phyloP scores from a whole-genome alignment of 306 rosid genomes.

The Vigna angularis region DNA sequence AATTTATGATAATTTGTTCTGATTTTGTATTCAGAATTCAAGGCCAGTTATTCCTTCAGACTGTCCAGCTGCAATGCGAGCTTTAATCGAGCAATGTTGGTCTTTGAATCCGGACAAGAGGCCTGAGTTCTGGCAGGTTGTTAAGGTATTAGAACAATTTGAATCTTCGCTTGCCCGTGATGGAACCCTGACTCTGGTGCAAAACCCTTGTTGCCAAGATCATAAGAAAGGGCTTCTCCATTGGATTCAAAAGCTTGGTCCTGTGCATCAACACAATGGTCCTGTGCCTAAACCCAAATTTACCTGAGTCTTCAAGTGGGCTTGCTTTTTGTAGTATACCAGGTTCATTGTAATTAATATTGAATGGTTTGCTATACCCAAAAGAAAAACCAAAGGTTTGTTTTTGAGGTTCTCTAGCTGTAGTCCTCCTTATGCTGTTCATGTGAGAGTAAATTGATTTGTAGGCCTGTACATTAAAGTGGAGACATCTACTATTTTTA shows the following conservation, averaged over 20 bases:
- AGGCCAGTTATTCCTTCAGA: constrained; percentile 75
- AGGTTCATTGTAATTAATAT: constrained; percentile 71
- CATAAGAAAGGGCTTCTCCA: constrained; percentile 88
- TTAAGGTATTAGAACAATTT: constrained; percentile 80
- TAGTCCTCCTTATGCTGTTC: constrained; percentile 48
- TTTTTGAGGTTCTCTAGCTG: constrained; percentile 51
- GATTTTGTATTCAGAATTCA: constrained; percentile 60
- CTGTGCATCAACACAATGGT: constrained; percentile 54
- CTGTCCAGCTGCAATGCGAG: constrained; percentile 80
- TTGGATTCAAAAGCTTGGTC: constrained; percentile 95
- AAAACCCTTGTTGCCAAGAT: constrained; percentile 63
- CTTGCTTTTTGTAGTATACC: constrained; percentile 61
- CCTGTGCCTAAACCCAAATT: constrained; percentile 86
- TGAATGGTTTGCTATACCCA: constrained; percentile 50
- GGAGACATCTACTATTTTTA: constrained; percentile 44
- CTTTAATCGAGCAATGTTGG: constrained; percentile 94
- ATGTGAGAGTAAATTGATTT: constrained; percentile 54
- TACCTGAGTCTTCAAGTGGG: constrained; percentile 58
- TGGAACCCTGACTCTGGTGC: constrained; percentile 70
- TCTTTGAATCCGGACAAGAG: constrained; percentile 76
- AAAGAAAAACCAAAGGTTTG: constrained; percentile 48
- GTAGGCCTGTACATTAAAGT: constrained; percentile 55
- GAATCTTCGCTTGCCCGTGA: constrained; percentile 72
- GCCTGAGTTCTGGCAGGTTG: constrained; percentile 93
- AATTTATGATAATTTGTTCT: constrained; percentile 39